Evolutionary conservation across 495 filamentous ascomycete species (phyloP).

Genomic region (Glutinoglossum americanum): DNA sequence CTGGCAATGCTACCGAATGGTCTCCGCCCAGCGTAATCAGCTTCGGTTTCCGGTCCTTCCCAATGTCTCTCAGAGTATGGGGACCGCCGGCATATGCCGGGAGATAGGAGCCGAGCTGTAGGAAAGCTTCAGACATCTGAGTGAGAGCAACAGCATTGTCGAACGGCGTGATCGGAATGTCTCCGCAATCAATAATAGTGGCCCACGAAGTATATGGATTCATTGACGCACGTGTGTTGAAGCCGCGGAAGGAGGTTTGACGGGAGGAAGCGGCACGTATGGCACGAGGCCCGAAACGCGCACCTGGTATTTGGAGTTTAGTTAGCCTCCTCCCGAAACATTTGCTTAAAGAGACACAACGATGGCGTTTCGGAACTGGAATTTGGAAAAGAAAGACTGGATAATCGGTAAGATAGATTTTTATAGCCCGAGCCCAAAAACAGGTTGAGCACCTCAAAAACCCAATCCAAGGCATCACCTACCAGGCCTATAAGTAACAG

Average conservation of each 20-base stretch:
- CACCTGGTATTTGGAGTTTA: constrained; percentile 15
- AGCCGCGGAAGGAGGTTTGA: constrained; percentile 2
- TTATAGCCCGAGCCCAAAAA: too few relatives aligned
- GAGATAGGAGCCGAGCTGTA: constrained; percentile 11
- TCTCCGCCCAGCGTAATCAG: constrained; percentile 30
- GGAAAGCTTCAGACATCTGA: constrained; percentile 11
- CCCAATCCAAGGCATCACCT: too few relatives aligned
- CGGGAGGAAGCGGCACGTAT: constrained; percentile 27
- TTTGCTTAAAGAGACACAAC: too few relatives aligned
- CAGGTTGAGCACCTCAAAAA: too few relatives aligned
- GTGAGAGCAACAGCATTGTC: constrained; percentile 30
- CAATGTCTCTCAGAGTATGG: constrained; percentile 1
- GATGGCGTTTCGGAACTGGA: too few relatives aligned
- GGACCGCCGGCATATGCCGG: not conserved
- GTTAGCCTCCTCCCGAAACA: too few relatives aligned
- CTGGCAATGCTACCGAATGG: constrained; percentile 29
- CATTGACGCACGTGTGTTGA: constrained; percentile 11
- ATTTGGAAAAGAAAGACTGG: too few relatives aligned
- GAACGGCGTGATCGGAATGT: constrained; percentile 28
- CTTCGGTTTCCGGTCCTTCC: constrained; percentile 12
- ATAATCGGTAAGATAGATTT: too few relatives aligned
- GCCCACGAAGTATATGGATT: constrained; percentile 26
- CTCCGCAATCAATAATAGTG: constrained; percentile 28
- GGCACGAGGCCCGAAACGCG: constrained; percentile 26
- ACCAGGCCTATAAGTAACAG: constrained; percentile 10